These are phyloP conservation scores for Penicillium sp. DNA, from an alignment of 2,329 filamentous ascomycete genomes.

Conservation along the genomic window DNA sequence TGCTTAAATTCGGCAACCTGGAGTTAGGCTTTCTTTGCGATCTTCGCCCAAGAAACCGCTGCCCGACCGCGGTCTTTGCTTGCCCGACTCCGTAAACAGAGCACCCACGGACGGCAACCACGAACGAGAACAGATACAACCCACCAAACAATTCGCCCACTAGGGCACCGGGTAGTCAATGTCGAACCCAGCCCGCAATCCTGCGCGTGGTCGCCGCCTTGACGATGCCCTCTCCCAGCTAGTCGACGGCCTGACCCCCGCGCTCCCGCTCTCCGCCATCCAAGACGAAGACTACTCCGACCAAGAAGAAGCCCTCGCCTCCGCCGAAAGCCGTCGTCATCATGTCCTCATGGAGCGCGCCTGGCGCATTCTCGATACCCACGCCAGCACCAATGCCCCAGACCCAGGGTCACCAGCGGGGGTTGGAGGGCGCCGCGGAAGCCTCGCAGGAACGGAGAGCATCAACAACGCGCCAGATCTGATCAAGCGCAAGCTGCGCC, in stretches of 20 bases:
- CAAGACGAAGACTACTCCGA: conserved; percentile 33
- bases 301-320: conserved; percentile 36
- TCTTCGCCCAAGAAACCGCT: background rate
- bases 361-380: conserved; percentile 40
- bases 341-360: conserved; percentile 37
- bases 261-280: conserved; percentile 32
- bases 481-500: conserved; percentile 83
- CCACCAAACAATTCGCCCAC: conserved; percentile 6
- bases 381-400: conserved; percentile 21
- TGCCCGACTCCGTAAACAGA: background rate
- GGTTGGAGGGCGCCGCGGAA: conserved; percentile 29
- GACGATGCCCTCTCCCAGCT: conserved; percentile 47
- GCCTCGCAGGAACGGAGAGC: conserved; percentile 40
- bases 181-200: conserved; percentile 35
- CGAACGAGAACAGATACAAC: background rate
- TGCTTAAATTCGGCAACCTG: background rate
- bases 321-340: conserved; percentile 40
- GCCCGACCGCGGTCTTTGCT: background rate
- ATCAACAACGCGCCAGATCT: conserved; percentile 90
- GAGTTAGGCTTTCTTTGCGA: background rate
- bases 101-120: background rate
- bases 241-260: conserved; percentile 43
- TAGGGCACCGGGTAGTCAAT: conserved; percentile 15
- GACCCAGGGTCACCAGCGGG: conserved; percentile 29
- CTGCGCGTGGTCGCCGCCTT: conserved; percentile 42